These are phyloP conservation scores for Santalum album DNA, from an alignment of 164 flowering plant genomes.

Conservation along the genomic window DNA sequence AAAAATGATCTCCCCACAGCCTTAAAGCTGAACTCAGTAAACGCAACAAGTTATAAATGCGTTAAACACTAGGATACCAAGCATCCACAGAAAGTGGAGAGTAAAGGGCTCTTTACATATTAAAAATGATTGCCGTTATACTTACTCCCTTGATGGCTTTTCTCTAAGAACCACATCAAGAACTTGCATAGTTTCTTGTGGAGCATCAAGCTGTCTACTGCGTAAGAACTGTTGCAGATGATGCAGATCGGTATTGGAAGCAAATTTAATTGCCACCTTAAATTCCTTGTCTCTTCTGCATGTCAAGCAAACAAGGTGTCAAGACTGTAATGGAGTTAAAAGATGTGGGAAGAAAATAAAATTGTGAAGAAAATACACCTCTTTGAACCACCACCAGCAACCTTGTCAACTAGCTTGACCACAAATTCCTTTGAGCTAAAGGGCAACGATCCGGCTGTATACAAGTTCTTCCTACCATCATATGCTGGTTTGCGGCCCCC, in stretches of 20 bases:
- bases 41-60: not conserved
- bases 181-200: slow-evolving; percentile 67
- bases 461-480: slow-evolving; percentile 68
- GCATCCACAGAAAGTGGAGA: no score
- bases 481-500: slow-evolving; percentile 39
- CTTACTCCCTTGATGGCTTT: slow-evolving; percentile 29
- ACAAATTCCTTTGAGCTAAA: slow-evolving; percentile 51
- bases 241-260: slow-evolving; percentile 35
- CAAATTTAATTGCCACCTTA: slow-evolving; percentile 53
- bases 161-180: slow-evolving; percentile 66
- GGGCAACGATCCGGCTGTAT: slow-evolving; percentile 54
- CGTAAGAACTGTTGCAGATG: slow-evolving; percentile 42
- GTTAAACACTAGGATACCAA: no score
- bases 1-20: slow-evolving; percentile 72
- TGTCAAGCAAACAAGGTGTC: not conserved
- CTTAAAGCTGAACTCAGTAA: slow-evolving; percentile 20
- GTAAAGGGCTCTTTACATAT: no score
- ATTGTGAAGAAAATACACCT: slow-evolving; percentile 9
- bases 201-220: slow-evolving; percentile 36
- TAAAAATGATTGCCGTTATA: not conserved
- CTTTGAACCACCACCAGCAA: slow-evolving; percentile 12
- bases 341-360: not conserved
- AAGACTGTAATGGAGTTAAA: not conserved
- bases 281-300: slow-evolving; percentile 52
- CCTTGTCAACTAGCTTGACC: slow-evolving; percentile 26